These are phyloP conservation scores for Picea abies DNA, from an alignment of 83 land plant genomes.

Conservation along the genomic window DNA sequence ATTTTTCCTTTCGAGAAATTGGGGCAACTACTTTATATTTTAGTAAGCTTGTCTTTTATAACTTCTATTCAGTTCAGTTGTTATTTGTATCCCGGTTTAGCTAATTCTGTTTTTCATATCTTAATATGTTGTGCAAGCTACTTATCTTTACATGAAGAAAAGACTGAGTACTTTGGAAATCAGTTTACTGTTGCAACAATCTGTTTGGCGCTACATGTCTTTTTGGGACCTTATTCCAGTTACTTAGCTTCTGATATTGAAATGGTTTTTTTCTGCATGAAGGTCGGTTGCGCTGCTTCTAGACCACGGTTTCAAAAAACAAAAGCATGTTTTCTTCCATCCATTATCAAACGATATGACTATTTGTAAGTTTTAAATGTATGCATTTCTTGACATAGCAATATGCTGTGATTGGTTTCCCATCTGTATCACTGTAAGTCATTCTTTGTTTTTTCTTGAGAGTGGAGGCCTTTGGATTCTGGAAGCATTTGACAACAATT, in stretches of 20 bases:
- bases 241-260: constrained; percentile 11
- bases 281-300: constrained; percentile 67
- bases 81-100: too few species aligned
- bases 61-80: too few species aligned
- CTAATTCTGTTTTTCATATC: background rate
- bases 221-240: background rate
- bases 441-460: too few species aligned
- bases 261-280: constrained; percentile 15
- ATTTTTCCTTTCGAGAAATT: too few species aligned
- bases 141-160: background rate
- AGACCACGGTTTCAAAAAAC: constrained; percentile 71
- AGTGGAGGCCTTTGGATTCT: too few species aligned
- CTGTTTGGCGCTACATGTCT: background rate
- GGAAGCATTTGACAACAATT: too few species aligned
- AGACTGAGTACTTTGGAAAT: background rate
- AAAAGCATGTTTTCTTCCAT: constrained; percentile 63
- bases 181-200: background rate
- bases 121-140: background rate
- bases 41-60: too few species aligned
- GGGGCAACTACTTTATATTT: too few species aligned
- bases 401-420: too few species aligned
- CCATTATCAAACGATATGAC: constrained; percentile 76
- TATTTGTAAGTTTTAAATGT: constrained; percentile 44
- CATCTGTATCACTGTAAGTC: too few species aligned
- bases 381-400: background rate